Evolutionary conservation across 192 early-diverging fungal species (phyloP), one percentile per base, ranked within the genome.

Genomic region (Phycomyces nitens): DNA sequence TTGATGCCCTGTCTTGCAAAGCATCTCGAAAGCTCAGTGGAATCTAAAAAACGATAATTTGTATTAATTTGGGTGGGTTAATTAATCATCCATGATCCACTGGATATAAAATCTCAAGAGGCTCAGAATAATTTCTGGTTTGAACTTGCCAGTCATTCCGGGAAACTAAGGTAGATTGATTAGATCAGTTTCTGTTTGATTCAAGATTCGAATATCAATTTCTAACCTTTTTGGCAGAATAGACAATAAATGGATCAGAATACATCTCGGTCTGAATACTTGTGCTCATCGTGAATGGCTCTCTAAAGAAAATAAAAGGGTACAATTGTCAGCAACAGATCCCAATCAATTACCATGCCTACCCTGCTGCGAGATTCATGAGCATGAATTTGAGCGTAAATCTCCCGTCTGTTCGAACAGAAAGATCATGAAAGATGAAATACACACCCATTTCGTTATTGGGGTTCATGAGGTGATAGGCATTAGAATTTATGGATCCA

Each of bases 1-100:
- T 91, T 91, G 66, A 89, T 91, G 16, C 88, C 88, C 73, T 91
- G 89, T 39, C 73, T 72, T 20, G 86, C 88, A 80, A 91, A 89
- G 38, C 81, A 81, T 68, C 84, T 87, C 20, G 89, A 91, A 0
- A 91, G 78, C 55, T 80, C 71, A 0, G 88, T 91, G 5, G 88
- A 91, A 66, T 89, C 88, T 81, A 67, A 65, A 23, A 42, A 41
- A 24, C 5, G 16, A 22, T 38, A 16, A 16, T 9, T n/a, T n/a
- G 15, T 24, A 24, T 16, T 34, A 29, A 16, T 57, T 4, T 16
- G 21, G 27, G n/a, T n/a, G 29, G 29, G 29, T 34, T 34, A 34
- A 34, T 34, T 5, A 5, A 34, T 34, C 29, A 34, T 34, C 29
- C 29, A 34, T 7, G 3, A 26, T 27, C 22, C 11, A 50, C 52